phyloP scores from a whole-genome alignment of 768 basidiomycete species.

The Tubosaeta sp. region DNA sequence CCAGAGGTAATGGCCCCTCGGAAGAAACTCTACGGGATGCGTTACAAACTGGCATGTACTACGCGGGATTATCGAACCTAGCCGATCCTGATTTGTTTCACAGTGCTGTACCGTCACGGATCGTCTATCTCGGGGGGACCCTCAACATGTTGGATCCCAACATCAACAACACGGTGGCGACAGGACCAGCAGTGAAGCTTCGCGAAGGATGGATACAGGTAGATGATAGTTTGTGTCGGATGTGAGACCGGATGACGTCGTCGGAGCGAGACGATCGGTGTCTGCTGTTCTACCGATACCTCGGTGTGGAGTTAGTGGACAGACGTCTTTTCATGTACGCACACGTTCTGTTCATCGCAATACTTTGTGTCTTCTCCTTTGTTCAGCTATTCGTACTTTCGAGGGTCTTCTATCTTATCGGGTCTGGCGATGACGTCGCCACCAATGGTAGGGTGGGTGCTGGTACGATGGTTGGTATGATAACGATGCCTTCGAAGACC shows the following conservation, averaged over 20 bases:
- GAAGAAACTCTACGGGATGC: conserved; percentile 42
- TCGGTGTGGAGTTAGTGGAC: no score
- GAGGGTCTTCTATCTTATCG: background rate
- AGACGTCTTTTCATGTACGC: no score
- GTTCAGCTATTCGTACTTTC: background rate
- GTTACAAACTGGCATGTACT: no score
- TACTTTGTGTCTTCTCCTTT: background rate
- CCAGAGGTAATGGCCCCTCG: conserved; percentile 60
- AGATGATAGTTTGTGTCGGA: conserved; percentile 84
- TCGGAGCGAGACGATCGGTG: conserved; percentile 61
- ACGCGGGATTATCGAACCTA: no score
- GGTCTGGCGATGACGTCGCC: background rate
- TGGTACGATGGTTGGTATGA: background rate
- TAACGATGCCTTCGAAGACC: background rate
- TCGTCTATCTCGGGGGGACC: conserved; percentile 88
- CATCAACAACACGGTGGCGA: conserved; percentile 39
- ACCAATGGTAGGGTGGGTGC: background rate
- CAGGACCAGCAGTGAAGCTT: conserved; percentile 21
- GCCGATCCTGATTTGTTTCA: background rate
- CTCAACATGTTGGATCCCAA: conserved; percentile 81
- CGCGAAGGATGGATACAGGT: conserved; percentile 86
- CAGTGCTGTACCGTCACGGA: conserved; percentile 93
- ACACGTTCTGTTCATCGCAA: background rate
- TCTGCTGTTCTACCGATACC: conserved; percentile 76
- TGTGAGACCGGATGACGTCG: conserved; percentile 64